Conservation (phyloP, 169 alveolate genomes). For the Plasmodium falciparum region DNA sequence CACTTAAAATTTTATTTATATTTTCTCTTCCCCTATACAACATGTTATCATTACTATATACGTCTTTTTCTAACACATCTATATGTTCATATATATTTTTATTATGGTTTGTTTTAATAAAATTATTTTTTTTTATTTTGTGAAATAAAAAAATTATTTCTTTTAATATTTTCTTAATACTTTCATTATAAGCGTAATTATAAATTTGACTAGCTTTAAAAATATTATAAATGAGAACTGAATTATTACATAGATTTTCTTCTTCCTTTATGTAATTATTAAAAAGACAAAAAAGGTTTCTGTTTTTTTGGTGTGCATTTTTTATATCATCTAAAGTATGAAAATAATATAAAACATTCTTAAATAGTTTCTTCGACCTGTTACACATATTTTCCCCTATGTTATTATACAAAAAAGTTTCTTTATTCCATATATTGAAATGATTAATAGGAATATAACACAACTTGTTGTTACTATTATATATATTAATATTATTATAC, state of each 20-base stretch:
- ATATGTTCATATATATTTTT: not conserved
- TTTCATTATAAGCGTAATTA: slow-evolving; percentile 29
- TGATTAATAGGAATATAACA: no score
- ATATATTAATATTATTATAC: no score
- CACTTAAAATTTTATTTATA: not conserved
- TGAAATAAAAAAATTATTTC: slow-evolving; percentile 40
- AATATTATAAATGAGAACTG: not conserved
- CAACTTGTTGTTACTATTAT: no score
- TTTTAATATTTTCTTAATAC: slow-evolving; percentile 6
- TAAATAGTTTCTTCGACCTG: no score
- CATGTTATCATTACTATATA: no score
- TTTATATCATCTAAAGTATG: not conserved
- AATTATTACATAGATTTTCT: not conserved
- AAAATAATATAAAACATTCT: not conserved
- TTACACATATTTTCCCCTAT: no score
- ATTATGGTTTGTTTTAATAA: no score
- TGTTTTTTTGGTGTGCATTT: no score
- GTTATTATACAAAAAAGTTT: no score
- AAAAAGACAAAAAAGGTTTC: no score
- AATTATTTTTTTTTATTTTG: slow-evolving; percentile 11
- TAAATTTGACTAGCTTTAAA: slow-evolving; percentile 17
- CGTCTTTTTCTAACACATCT: not conserved
- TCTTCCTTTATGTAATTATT: not conserved
- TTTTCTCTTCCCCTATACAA: no score
- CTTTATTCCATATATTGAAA: no score